Percentiles rank a stretch among this genome's conserved stretches.
phyloP scores from a whole-genome alignment of 2,329 filamentous ascomycete genomes.

The Aspergillus sp. region DNA sequence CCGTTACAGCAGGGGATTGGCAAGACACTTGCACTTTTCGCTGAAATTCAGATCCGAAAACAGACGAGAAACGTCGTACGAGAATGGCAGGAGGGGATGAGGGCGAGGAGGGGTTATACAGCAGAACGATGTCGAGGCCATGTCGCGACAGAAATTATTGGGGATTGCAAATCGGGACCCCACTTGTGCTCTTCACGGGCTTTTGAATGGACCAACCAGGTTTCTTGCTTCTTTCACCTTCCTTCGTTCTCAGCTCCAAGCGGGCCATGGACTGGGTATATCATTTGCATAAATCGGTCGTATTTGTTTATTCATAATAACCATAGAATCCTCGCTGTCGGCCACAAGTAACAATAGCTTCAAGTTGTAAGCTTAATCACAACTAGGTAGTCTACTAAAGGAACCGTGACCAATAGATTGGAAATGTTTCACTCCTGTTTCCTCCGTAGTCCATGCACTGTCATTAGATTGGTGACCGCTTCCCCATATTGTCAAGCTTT shows the following conservation, averaged over 20 bases:
- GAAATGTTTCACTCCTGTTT: no score
- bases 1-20: neutral
- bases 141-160: slow-evolving; percentile 2
- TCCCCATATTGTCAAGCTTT: no score
- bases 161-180: slow-evolving; percentile 7
- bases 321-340: no score
- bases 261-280: neutral
- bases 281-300: neutral
- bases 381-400: neutral
- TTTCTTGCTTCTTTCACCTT: neutral
- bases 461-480: neutral
- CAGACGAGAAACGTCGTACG: neutral
- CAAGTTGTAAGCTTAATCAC: neutral
- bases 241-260: neutral
- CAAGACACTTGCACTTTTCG: neutral
- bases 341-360: neutral
- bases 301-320: neutral
- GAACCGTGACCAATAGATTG: neutral
- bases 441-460: no score
- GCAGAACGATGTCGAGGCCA: neutral
- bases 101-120: slow-evolving; percentile 7
- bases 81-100: neutral
- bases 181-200: slow-evolving; percentile 1
- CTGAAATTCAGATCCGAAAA: neutral
- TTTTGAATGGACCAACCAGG: slow-evolving; percentile 4